A percentile compares a stretch with the other conserved stretches of the same genome.
These are phyloP conservation scores for Cyclotella cryptica DNA, from an alignment of 108 stramenopile species.

Conservation along the genomic window DNA sequence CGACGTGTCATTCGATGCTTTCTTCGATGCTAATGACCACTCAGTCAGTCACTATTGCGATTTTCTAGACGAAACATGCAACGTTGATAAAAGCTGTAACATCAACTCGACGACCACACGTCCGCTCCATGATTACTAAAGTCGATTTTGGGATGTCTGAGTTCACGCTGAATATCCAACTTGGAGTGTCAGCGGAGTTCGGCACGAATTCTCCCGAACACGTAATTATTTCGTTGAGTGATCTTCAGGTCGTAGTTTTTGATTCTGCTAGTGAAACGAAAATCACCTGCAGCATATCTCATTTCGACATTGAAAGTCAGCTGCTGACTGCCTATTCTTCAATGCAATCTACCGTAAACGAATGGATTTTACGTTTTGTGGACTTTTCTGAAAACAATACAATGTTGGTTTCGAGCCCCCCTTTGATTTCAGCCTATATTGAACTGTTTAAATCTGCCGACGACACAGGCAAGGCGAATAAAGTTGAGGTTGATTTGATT, in stretches of 20 bases:
- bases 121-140: conserved; percentile 54
- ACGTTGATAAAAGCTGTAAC: neutral
- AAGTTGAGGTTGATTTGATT: conserved; percentile 40
- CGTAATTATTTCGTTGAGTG: conserved; percentile 61
- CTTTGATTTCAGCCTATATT: conserved; percentile 52
- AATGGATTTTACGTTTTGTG: conserved; percentile 31
- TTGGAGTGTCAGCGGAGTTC: neutral
- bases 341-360: conserved; percentile 15
- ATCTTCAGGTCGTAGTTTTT: conserved; percentile 50
- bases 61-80: conserved; percentile 46
- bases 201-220: conserved; percentile 48
- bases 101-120: conserved; percentile 13
- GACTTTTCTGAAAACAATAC: conserved; percentile 37
- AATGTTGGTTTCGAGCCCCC: conserved; percentile 52
- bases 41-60: conserved; percentile 66
- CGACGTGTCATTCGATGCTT: conserved; percentile 73
- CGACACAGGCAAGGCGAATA: neutral
- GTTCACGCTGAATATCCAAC: conserved; percentile 61
- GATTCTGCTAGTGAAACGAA: conserved; percentile 43
- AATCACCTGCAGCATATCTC: conserved; percentile 52
- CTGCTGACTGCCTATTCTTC: conserved; percentile 8
- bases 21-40: conserved; percentile 87
- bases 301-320: conserved; percentile 78
- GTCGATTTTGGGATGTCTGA: conserved; percentile 58
- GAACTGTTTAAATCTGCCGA: conserved; percentile 19